Evolutionary conservation across 208 protist species (phyloP).

Genomic region (Balamuthia mandrillaris): DNA sequence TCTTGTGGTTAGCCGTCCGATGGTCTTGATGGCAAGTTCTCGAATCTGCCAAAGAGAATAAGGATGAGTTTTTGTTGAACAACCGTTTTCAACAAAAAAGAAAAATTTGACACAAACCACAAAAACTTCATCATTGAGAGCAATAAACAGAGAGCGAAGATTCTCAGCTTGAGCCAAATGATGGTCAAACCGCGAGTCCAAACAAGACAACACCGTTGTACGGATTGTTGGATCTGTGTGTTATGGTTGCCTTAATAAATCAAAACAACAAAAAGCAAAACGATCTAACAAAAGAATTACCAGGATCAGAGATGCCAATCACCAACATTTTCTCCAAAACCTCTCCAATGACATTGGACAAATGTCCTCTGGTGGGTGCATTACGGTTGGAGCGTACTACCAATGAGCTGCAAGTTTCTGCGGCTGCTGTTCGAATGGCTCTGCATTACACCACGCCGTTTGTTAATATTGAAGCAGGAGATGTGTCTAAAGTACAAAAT

Average conservation of each 20-base stretch:
- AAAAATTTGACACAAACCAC: too few relatives aligned
- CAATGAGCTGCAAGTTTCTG: conserved; percentile 59
- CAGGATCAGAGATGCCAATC: conserved; percentile 79
- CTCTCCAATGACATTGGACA: conserved; percentile 61
- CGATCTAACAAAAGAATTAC: too few relatives aligned
- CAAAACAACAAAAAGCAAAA: too few relatives aligned
- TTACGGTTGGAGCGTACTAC: conserved; percentile 41
- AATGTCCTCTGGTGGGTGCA: not conserved
- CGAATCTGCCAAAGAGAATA: too few relatives aligned
- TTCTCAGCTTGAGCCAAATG: conserved; percentile 80
- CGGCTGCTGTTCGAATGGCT: conserved; percentile 62
- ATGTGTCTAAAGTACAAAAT: too few relatives aligned
- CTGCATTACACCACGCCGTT: too few relatives aligned
- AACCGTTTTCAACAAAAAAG: too few relatives aligned
- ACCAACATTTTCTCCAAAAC: conserved; percentile 75
- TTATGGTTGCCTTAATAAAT: too few relatives aligned
- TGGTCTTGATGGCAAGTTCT: conserved; percentile 74
- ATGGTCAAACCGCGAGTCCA: conserved; percentile 76
- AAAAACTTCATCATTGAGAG: conserved; percentile 86
- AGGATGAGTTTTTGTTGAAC: too few relatives aligned
- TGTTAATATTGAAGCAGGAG: too few relatives aligned
- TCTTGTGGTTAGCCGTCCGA: conserved; percentile 76
- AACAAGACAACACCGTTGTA: conserved; percentile 61
- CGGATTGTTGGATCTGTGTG: conserved; percentile 69
- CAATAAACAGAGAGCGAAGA: conserved; percentile 79